phyloP scores from a whole-genome alignment of 306 rosid species.

The Castanea sativa region DNA sequence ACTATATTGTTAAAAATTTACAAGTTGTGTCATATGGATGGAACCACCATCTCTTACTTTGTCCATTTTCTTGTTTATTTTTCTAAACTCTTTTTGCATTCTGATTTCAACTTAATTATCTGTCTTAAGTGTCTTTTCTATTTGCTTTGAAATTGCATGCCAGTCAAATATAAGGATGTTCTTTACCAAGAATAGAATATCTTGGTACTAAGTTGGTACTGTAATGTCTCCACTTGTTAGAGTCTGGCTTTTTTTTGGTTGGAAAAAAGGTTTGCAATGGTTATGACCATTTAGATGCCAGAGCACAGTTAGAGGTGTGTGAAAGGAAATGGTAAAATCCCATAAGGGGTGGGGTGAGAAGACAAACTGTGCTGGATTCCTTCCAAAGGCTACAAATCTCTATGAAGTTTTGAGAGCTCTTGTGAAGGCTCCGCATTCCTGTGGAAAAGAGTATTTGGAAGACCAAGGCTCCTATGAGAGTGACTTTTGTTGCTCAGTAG shows the following conservation, averaged over 20 bases:
- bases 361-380: too few species aligned
- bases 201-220: background rate
- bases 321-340: background rate
- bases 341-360: background rate
- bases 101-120: background rate
- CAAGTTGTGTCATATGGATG: background rate
- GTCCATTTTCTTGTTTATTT: background rate
- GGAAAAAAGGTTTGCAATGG: background rate
- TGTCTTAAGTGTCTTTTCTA: background rate
- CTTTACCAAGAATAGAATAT: background rate
- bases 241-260: background rate
- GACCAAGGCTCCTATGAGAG: too few species aligned
- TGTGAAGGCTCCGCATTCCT: too few species aligned
- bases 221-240: background rate
- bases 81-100: too few species aligned
- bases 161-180: background rate
- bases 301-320: background rate
- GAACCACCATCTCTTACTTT: background rate
- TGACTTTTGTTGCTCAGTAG: too few species aligned
- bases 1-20: background rate
- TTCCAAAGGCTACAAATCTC: too few species aligned
- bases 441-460: too few species aligned
- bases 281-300: background rate
- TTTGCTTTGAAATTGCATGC: background rate
- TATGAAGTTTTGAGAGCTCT: too few species aligned